A percentile compares a stretch with the other conserved stretches of the same genome.
Conservation (phyloP, 192 early-diverging fungal species). For the Coemansia sp. region DNA sequence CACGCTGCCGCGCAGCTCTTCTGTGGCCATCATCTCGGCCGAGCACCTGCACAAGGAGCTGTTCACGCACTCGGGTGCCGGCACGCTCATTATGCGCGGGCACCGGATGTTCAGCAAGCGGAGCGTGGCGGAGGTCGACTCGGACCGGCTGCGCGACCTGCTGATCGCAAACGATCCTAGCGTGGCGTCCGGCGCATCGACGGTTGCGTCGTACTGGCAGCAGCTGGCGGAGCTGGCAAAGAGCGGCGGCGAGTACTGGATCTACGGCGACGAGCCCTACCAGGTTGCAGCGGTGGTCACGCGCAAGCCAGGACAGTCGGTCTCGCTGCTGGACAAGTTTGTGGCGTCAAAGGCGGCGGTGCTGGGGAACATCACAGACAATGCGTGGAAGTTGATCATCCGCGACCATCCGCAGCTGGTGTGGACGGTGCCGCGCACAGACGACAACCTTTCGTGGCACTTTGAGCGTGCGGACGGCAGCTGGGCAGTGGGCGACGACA, state of each 20-base stretch:
- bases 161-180: constrained; percentile 74
- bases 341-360: constrained; percentile 80
- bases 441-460: constrained; percentile 88
- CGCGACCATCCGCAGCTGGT: constrained; percentile 80
- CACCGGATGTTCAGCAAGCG: constrained; percentile 80
- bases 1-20: constrained; percentile 93
- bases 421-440: constrained; percentile 79
- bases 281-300: constrained; percentile 89
- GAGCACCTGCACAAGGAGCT: constrained; percentile 99
- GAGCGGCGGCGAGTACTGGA: constrained; percentile 55
- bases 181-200: constrained; percentile 63
- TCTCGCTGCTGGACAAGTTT: constrained; percentile 87
- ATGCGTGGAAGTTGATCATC: constrained; percentile 85
- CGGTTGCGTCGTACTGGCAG: constrained; percentile 74
- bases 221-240: constrained; percentile 57
- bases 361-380: constrained; percentile 96
- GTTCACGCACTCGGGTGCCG: constrained; percentile 97
- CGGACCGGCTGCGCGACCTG: constrained; percentile 77
- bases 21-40: constrained; percentile 98
- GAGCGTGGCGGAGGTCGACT: constrained; percentile 68
- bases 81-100: constrained; percentile 95
- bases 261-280: constrained; percentile 94
- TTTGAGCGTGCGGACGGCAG: constrained; percentile 94
- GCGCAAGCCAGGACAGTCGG: constrained; percentile 24
- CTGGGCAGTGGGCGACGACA: constrained; percentile 63